Percentiles rank a stretch among this genome's conserved stretches.
Conservation (phyloP, 2,329 filamentous ascomycete species). For the Dactylellina haptotyla region DNA sequence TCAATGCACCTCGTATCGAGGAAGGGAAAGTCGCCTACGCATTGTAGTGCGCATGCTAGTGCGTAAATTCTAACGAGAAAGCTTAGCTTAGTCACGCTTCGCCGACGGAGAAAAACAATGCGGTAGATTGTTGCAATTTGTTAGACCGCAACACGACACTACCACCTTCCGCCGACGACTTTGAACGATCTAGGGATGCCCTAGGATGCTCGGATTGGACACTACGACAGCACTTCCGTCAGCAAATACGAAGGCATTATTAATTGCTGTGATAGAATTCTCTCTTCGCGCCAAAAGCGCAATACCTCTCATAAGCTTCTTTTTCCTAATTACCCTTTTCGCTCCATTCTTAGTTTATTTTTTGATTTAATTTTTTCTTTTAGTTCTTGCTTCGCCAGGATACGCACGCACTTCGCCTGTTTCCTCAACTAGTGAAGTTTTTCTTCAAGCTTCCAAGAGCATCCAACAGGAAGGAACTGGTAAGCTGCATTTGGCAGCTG, state of each 20-base stretch:
- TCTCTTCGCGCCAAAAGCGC: not conserved
- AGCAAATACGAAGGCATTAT: not conserved
- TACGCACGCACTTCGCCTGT: not conserved
- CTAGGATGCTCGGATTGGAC: not conserved
- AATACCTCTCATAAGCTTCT: not conserved
- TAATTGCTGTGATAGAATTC: too few species aligned
- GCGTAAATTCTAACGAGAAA: not conserved
- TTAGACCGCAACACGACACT: slow-evolving; percentile 22
- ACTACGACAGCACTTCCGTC: too few species aligned
- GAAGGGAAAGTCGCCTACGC: slow-evolving; percentile 4
- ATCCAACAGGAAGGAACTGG: slow-evolving; percentile 16
- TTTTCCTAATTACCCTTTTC: too few species aligned
- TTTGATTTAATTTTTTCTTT: too few species aligned
- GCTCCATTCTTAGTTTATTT: too few species aligned
- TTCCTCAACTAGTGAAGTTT: not conserved
- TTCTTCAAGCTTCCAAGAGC: slow-evolving; percentile 29
- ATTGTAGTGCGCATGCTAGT: too few species aligned
- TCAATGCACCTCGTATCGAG: slow-evolving; percentile 14
- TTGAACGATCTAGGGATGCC: not conserved
- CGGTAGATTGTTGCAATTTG: slow-evolving; percentile 29
- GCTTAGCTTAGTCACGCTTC: slow-evolving; percentile 17
- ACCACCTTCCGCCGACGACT: slow-evolving; percentile 32
- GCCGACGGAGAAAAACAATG: not conserved
- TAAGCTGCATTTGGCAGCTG: slow-evolving; percentile 23
- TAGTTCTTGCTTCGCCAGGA: too few species aligned